phyloP scores from a whole-genome alignment of 148 eudicot species.

The Rhododendron griersonianum region DNA sequence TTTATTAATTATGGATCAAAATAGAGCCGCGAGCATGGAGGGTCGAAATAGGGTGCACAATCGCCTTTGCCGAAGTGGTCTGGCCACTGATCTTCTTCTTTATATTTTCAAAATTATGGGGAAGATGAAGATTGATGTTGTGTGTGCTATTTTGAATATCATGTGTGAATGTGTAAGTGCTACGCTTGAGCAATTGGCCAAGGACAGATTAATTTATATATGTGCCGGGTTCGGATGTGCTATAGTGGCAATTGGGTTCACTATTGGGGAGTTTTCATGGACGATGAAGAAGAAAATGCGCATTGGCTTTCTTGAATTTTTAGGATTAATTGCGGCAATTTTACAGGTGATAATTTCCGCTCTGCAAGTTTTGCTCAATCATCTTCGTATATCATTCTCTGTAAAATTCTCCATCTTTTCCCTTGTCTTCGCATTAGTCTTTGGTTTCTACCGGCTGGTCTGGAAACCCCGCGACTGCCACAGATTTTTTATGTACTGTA shows the following conservation, averaged over 20 bases:
- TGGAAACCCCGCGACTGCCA: neutral
- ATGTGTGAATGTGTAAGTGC: neutral
- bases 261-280: neutral
- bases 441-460: neutral
- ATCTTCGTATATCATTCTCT: neutral
- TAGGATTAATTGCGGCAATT: neutral
- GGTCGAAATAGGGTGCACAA: neutral
- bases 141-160: neutral
- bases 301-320: neutral
- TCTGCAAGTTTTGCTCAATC: neutral
- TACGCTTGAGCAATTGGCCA: neutral
- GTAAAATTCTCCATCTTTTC: neutral
- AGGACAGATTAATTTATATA: neutral
- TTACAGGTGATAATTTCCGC: neutral
- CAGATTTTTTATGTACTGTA: neutral
- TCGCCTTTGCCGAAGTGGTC: neutral
- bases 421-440: neutral
- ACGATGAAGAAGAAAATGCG: neutral
- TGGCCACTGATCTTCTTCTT: neutral
- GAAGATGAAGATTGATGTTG: neutral
- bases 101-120: neutral
- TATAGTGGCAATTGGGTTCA: neutral
- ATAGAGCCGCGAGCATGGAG: neutral
- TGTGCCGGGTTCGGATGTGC: neutral
- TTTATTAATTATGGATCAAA: too few relatives aligned